A percentile compares a stretch with the other conserved stretches of the same genome.
phyloP scores from a whole-genome alignment of 352 stramenopile genomes.

The Phytopythium aichiense region DNA sequence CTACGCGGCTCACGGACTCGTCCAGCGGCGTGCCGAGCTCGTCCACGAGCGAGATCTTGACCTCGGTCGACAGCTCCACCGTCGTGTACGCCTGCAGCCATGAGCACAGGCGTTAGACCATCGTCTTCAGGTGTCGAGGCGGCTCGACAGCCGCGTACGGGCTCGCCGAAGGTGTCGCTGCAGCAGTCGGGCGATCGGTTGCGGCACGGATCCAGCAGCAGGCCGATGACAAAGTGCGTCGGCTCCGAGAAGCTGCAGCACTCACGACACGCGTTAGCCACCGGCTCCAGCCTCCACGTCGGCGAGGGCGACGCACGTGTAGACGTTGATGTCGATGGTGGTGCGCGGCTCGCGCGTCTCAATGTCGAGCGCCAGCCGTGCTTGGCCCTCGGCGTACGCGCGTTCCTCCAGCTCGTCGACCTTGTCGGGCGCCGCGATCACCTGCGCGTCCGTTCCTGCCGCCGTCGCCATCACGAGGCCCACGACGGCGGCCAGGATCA shows the following conservation, averaged over 20 bases:
- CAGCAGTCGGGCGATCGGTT: slow-evolving; percentile 60
- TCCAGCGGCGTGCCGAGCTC: slow-evolving; percentile 56
- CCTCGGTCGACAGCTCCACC: slow-evolving; percentile 22
- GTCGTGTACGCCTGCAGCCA: slow-evolving; percentile 39
- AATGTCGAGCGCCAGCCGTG: slow-evolving; percentile 33
- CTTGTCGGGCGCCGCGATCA: slow-evolving; percentile 70
- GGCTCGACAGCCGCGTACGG: slow-evolving; percentile 18
- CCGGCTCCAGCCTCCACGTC: neutral
- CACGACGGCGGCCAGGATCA: neutral
- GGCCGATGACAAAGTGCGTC: slow-evolving; percentile 68
- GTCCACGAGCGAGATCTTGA: slow-evolving; percentile 69
- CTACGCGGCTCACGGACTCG: slow-evolving; percentile 54
- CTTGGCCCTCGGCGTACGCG: slow-evolving; percentile 42
- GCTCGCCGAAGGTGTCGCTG: slow-evolving; percentile 74
- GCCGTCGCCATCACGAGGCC: neutral
- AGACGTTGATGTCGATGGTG: slow-evolving; percentile 64
- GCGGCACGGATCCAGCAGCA: slow-evolving; percentile 82
- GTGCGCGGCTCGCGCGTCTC: slow-evolving; percentile 29
- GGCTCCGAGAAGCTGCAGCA: slow-evolving; percentile 35
- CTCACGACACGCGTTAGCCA: neutral
- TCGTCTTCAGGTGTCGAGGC: no score
- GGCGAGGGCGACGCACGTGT: slow-evolving; percentile 30
- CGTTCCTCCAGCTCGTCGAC: slow-evolving; percentile 59
- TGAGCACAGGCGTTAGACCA: no score
- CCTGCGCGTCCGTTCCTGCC: slow-evolving; percentile 14